Base-by-base conservation (phyloP, 2,329 filamentous ascomycete species). In the Penicillium verrucosum region DNA sequence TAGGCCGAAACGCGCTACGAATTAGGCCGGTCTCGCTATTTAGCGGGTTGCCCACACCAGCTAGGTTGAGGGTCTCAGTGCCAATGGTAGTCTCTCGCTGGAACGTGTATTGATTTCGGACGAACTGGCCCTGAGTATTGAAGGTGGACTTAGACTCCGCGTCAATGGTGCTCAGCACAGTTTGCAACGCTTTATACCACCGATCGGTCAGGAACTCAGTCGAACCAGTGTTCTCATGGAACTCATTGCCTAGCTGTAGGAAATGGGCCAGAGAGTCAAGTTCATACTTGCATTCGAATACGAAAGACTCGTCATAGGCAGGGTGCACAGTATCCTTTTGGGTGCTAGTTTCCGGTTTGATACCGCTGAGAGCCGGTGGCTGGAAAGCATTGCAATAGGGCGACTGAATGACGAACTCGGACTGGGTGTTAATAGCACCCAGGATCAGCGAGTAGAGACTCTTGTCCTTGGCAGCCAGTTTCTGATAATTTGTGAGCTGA, bases 321-420 rank as follows among this genome's bases (percentile, higher is more conserved):
- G 94, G 94, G 66, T 96, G 91, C 0, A 99, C 94, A 9, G 72
- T 75, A 69, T 99, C 94, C 21, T 88, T 83, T 71, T 96, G 90
- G 3, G 90, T 90, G 68, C 93, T 96, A 65, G 84, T 82, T 16
- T 86, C 87, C 6, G 88, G 79, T 4, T 81, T 76, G 0, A 97
- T 80, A 16, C 88, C 85, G 61, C 90, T 92, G 7, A 92, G 90
- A 2, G 90, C 88, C 0, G 94, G 94, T 5, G 94, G 93, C 72
- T 99, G 94, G 75, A 97, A 99, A 18, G 94, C 94, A 73, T 99
- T 97, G 81, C 94, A 99, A 77, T 97, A 99, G 0, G 94, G 94
- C 1, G 89, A 92, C 68, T 90, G 85, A 60, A 97, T 96, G 41
- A 99, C 90, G 69, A 92, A 97, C 73, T 97, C 93, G 16, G 90